These are phyloP conservation scores for Eimeria praecox DNA, from an alignment of 169 alveolate species.

Conservation along the genomic window DNA sequence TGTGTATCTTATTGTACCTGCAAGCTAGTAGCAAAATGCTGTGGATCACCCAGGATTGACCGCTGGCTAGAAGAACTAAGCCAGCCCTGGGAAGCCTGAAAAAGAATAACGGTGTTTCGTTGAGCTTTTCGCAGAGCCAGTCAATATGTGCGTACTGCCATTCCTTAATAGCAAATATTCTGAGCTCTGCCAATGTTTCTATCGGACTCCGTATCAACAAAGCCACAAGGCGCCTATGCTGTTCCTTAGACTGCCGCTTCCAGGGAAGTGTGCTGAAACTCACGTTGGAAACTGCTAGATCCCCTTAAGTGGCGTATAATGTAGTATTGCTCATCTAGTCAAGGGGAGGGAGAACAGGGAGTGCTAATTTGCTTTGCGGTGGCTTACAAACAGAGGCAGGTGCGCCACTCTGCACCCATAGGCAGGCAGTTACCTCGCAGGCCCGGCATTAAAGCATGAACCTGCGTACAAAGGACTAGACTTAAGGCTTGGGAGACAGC, in stretches of 20 bases:
- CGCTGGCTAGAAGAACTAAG: not conserved
- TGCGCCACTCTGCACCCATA: not conserved
- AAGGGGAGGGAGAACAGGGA: not conserved
- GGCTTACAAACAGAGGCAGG: not conserved
- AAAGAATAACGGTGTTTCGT: not conserved
- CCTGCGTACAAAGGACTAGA: too few species aligned
- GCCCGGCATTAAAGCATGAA: too few species aligned
- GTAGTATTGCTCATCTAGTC: not conserved
- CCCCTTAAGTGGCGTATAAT: too few species aligned
- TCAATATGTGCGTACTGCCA: not conserved
- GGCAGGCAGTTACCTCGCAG: too few species aligned
- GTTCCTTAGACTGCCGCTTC: not conserved
- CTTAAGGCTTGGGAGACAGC: too few species aligned
- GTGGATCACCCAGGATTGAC: not conserved
- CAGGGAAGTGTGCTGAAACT: not conserved
- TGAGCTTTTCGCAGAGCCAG: too few species aligned
- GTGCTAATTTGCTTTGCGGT: not conserved
- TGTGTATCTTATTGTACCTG: not conserved
- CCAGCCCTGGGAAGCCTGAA: not conserved
- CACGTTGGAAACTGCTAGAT: not conserved
- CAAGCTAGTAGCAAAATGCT: not conserved
- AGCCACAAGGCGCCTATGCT: not conserved
- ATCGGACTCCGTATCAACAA: not conserved
- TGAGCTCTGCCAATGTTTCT: not conserved
- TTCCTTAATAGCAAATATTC: not conserved